Conservation (phyloP, 805 yeast species). For the Starmerella bacillaris region DNA sequence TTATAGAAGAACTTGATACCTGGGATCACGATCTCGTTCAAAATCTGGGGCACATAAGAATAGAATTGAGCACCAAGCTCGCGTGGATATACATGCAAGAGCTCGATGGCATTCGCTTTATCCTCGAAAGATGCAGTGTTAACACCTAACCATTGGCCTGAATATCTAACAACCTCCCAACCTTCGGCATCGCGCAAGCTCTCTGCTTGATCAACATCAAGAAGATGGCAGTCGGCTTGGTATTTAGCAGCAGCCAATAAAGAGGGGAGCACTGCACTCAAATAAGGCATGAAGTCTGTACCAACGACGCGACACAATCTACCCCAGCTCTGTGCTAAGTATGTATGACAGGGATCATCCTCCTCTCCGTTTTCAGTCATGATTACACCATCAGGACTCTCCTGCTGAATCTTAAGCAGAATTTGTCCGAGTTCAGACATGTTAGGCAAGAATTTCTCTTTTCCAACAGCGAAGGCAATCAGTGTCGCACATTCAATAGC, state of each 20-base stretch:
- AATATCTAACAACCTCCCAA: conserved; percentile 83
- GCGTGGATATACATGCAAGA: conserved; percentile 67
- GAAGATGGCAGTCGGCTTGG: conserved; percentile 68
- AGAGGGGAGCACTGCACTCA: conserved; percentile 81
- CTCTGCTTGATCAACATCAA: conserved; percentile 74
- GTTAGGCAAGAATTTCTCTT: conserved; percentile 65
- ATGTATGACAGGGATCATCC: conserved; percentile 81
- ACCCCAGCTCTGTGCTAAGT: conserved; percentile 90
- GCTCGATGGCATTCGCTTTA: conserved; percentile 79
- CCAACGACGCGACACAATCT: conserved; percentile 78
- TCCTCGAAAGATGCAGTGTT: conserved; percentile 91
- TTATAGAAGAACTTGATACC: conserved; percentile 80
- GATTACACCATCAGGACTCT: conserved; percentile 11
- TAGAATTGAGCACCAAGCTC: conserved; percentile 66
- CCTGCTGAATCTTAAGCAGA: conserved; percentile 49
- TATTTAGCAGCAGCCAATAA: conserved; percentile 70
- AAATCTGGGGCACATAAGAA: conserved; percentile 64
- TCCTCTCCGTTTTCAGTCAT: conserved; percentile 21
- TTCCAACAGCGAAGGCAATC: conserved; percentile 88
- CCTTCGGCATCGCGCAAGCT: conserved; percentile 74
- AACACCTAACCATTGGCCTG: conserved; percentile 86
- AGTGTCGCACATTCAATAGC: conserved; percentile 91
- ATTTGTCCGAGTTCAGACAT: conserved; percentile 54
- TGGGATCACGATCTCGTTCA: conserved; percentile 65
- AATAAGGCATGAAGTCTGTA: conserved; percentile 63